Evolutionary conservation across 495 filamentous ascomycete species (phyloP), one percentile per base, ranked within the genome.

Genomic region (Penicillium goetzii): DNA sequence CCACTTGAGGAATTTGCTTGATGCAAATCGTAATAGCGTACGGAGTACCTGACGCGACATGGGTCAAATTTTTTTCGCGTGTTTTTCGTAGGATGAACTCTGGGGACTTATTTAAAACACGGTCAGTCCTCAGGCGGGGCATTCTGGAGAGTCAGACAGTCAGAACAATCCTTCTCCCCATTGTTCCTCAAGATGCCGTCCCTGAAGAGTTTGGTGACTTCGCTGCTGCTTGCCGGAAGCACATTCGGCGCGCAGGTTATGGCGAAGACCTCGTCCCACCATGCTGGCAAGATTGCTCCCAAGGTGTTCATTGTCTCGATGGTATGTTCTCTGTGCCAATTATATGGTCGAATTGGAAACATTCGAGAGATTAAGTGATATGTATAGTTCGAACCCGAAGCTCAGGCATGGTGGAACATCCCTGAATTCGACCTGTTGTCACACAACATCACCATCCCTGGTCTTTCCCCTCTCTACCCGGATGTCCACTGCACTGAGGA

Each of bases 251-350:
- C 53, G 19, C 60, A 62, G 41, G 60, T 59, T 30, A n/a, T 30
- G 32, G 58, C 61, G 2, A 59, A 49, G 26, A 1, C 25, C 4
- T 4, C 12, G 14, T 45, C 56, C 41, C 30, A 57, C 32, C 59
- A 68, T 38, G 30, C 8, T 9, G 33, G 53, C 3, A 80, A 78
- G 66, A 80, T 87, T 59, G 69, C 84, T 1, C 89, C 89, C 6
- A 90, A 89, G 67, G 82, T 90, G 41, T 85, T 92, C 65, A 87
- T 92, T 59, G 81, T 92, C 45, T 88, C 84, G 67, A 90, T 90
- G 86, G 86, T 87, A 77, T 49, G 77, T 67, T 25, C 25, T 21
- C 15, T 36, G 15, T 19, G 19, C 40, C 9, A 43, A 41, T 7
- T 26, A n/a, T 11, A 7, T 9, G 12, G 49, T 30, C 12, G 10